Conservation (phyloP, 306 rosid species). For the Quercus alba region DNA sequence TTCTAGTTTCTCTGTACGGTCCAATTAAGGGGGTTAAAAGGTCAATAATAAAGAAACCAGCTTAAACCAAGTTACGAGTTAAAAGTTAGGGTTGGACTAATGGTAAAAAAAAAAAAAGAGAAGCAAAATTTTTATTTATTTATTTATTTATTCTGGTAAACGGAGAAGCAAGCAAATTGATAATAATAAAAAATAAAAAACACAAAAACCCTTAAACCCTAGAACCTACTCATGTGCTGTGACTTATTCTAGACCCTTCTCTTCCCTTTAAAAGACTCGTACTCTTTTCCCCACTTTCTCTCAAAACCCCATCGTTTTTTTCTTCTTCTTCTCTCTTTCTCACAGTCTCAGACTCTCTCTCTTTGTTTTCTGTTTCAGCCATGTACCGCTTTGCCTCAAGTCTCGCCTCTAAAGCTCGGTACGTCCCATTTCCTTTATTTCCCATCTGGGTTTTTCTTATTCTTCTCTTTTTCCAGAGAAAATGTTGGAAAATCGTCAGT, state of each 20-base stretch:
- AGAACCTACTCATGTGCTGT: conserved; percentile 12
- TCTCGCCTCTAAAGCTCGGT: conserved; percentile 85
- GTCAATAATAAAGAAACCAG: too few species aligned
- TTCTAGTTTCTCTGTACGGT: too few species aligned
- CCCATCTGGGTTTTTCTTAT: not conserved
- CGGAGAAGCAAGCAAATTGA: too few species aligned
- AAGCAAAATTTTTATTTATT: too few species aligned
- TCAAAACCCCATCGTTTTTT: conserved; percentile 5
- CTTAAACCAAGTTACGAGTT: too few species aligned
- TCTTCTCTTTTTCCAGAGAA: not conserved
- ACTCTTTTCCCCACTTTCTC: too few species aligned
- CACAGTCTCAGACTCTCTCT: not conserved
- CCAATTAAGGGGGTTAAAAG: too few species aligned
- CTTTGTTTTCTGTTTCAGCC: not conserved
- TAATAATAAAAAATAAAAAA: not conserved
- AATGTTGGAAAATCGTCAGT: not conserved
- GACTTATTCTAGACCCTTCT: conserved; percentile 70
- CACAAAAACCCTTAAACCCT: conserved; percentile 79
- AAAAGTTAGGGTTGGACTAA: too few species aligned
- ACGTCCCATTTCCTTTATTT: conserved; percentile 8
- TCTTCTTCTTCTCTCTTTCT: not conserved
- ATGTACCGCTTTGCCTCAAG: conserved; percentile 88
- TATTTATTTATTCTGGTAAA: too few species aligned
- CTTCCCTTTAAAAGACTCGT: conserved; percentile 26
- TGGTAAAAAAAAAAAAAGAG: too few species aligned